These are phyloP conservation scores for Gynochthodes officinalis DNA, from an alignment of 257 asterid genomes.

Conservation along the genomic window DNA sequence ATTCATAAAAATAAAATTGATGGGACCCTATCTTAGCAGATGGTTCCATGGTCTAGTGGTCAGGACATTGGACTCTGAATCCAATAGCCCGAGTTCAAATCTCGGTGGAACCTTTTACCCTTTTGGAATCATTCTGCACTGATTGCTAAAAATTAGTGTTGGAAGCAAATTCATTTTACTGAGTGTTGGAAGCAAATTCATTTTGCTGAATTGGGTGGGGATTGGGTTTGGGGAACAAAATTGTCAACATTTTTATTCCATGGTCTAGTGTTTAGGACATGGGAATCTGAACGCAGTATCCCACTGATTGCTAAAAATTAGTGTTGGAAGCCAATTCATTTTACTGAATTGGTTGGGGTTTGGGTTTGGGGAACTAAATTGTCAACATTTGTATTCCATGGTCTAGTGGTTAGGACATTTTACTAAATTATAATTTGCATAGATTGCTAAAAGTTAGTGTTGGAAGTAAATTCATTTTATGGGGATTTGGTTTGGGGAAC, in stretches of 20 bases:
- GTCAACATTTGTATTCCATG: no score
- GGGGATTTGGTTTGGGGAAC: no score
- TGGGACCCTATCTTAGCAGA: background rate
- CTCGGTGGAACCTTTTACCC: background rate
- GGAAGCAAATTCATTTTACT: background rate
- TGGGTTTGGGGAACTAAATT: no score
- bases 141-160: background rate
- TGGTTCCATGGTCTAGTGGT: slow-evolving; percentile 17
- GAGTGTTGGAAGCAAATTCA: background rate
- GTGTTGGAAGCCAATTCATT: background rate
- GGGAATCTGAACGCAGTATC: slow-evolving; percentile 10
- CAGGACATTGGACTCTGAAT: slow-evolving; percentile 12
- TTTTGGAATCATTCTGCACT: background rate
- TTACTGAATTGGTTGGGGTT: background rate
- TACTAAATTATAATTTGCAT: background rate
- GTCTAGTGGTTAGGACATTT: slow-evolving; percentile 18
- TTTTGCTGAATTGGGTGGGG: background rate
- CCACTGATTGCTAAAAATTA: background rate
- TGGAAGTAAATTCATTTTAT: background rate
- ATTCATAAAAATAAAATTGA: background rate
- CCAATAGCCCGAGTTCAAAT: slow-evolving; percentile 12
- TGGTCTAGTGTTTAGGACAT: slow-evolving; percentile 17
- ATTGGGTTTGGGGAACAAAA: no score
- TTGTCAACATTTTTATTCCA: no score
- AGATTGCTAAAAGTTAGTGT: background rate